These are phyloP conservation scores for Fusarium annulatum DNA, from an alignment of 2,329 filamentous ascomycete genomes.

Conservation along the genomic window DNA sequence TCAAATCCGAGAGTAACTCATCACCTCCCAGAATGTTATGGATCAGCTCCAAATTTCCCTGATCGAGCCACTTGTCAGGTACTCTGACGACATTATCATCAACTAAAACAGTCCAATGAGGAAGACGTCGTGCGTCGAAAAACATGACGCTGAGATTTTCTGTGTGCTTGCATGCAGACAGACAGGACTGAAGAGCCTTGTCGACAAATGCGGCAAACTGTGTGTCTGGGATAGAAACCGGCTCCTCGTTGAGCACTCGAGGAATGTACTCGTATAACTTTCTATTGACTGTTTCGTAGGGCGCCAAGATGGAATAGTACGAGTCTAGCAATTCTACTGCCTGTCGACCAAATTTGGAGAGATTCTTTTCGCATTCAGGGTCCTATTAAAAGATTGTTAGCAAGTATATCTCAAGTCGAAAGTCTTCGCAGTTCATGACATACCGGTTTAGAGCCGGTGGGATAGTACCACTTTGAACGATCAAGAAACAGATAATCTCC, in stretches of 20 bases:
- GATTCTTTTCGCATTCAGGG: background rate
- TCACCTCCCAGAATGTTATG: background rate
- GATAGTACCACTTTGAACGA: conserved; percentile 24
- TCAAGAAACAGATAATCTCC: conserved; percentile 8
- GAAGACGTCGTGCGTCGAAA: background rate
- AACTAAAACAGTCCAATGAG: background rate
- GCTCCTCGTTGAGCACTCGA: background rate
- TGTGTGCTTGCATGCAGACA: background rate
- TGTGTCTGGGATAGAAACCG: background rate
- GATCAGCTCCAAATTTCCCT: background rate
- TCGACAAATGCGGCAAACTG: background rate
- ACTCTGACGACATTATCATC: conserved; percentile 1
- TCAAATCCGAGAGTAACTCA: background rate
- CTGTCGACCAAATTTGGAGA: conserved; percentile 12
- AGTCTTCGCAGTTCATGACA: background rate
- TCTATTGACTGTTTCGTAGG: background rate
- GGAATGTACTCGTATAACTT: conserved; percentile 1
- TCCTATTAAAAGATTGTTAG: background rate
- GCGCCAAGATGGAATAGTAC: conserved; percentile 16
- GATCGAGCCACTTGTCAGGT: conserved; percentile 16
- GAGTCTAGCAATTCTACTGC: conserved; percentile 1
- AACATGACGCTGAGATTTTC: background rate
- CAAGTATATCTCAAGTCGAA: background rate
- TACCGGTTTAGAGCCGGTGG: background rate
- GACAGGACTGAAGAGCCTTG: conserved; percentile 4